Conservation (phyloP, 1,284 basidiomycete species). For the Gomphus bonarii region DNA sequence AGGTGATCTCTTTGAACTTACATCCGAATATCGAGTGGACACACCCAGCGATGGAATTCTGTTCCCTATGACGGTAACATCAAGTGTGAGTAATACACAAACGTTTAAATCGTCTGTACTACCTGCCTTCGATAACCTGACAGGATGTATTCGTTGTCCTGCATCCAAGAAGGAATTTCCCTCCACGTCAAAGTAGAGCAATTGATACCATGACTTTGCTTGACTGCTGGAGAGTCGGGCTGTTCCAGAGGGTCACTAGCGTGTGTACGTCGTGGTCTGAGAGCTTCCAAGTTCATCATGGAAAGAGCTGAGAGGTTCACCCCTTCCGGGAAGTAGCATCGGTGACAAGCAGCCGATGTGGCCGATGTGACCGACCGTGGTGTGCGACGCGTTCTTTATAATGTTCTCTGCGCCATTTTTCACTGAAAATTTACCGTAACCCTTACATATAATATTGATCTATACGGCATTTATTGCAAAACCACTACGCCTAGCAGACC, state of each 20-base stretch:
- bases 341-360: no score
- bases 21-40: conserved; percentile 62
- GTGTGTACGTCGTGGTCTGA: not conserved
- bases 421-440: no score
- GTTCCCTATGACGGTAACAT: conserved; percentile 32
- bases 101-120: not conserved
- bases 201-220: not conserved
- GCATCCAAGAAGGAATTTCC: conserved; percentile 60
- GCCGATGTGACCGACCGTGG: no score
- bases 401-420: no score
- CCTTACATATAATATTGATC: no score
- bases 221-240: not conserved
- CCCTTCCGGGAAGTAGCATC: no score
- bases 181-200: conserved; percentile 42
- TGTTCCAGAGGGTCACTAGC: not conserved
- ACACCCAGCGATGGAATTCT: conserved; percentile 56
- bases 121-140: conserved; percentile 62
- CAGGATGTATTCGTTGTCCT: conserved; percentile 68
- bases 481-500: no score
- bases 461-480: no score
- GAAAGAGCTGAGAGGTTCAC: no score
- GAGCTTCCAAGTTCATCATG: not conserved
- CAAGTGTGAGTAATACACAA: not conserved
- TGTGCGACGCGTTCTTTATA: no score
- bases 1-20: conserved; percentile 24